phyloP scores from a whole-genome alignment of 2,329 filamentous ascomycete genomes.

The Cercospora beticola region DNA sequence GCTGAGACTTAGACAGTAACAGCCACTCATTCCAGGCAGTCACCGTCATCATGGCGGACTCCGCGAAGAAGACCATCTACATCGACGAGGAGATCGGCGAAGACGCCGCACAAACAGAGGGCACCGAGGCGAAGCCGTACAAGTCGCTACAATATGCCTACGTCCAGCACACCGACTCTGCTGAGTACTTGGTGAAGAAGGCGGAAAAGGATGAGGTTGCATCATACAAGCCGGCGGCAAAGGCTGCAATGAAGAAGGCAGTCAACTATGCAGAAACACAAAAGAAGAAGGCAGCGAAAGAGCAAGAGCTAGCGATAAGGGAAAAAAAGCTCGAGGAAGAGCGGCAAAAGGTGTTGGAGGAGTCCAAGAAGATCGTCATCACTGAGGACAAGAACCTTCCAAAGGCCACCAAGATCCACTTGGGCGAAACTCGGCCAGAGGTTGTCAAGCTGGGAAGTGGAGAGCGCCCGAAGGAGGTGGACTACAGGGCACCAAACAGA shows the following conservation, averaged over 20 bases:
- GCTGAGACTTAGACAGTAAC: neutral
- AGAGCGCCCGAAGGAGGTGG: slow-evolving; percentile 49
- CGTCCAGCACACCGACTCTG: slow-evolving; percentile 64
- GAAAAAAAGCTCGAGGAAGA: slow-evolving; percentile 72
- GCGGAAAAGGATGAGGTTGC: slow-evolving; percentile 63
- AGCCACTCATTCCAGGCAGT: neutral
- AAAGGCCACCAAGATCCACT: slow-evolving; percentile 70
- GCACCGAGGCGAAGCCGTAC: slow-evolving; percentile 72
- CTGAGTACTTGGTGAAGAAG: slow-evolving; percentile 67
- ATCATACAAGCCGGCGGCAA: slow-evolving; percentile 78
- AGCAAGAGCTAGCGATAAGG: slow-evolving; percentile 68
- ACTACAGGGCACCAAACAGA: slow-evolving; percentile 55
- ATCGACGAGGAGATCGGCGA: slow-evolving; percentile 77
- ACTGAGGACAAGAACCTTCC: slow-evolving; percentile 72
- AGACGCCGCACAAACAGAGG: slow-evolving; percentile 62
- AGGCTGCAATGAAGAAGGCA: slow-evolving; percentile 83
- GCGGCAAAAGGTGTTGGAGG: slow-evolving; percentile 70
- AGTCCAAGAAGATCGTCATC: slow-evolving; percentile 74
- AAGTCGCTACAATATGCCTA: slow-evolving; percentile 78
- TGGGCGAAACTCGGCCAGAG: slow-evolving; percentile 67
- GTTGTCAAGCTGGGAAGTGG: slow-evolving; percentile 56
- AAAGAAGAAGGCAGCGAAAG: slow-evolving; percentile 82
- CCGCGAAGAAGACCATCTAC: slow-evolving; percentile 56
- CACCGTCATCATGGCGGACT: slow-evolving; percentile 32
- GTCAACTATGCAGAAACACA: slow-evolving; percentile 70